Percentiles rank a stretch among this genome's conserved stretches.
These are phyloP conservation scores for Umbelopsis sp. DNA, from an alignment of 192 early-diverging fungal genomes.

Conservation along the genomic window DNA sequence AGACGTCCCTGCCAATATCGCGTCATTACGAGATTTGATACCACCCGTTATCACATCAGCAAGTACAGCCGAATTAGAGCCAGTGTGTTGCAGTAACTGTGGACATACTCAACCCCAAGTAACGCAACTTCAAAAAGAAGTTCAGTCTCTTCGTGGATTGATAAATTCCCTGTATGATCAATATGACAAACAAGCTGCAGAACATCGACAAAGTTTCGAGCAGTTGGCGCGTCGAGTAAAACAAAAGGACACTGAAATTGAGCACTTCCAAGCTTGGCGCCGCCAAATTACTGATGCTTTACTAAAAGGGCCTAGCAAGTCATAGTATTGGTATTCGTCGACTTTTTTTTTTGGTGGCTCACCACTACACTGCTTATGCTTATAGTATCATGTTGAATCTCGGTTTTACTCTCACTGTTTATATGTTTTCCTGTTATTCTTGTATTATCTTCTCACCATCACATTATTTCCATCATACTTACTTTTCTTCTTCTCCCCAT, in stretches of 20 bases:
- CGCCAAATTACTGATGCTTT: slow-evolving; percentile 8
- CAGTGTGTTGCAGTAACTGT: background rate
- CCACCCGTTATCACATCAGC: background rate
- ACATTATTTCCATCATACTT: background rate
- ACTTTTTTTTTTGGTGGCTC: background rate
- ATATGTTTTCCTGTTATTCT: slow-evolving; percentile 1
- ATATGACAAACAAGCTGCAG: background rate
- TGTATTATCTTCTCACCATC: slow-evolving; percentile 5
- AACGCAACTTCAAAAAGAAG: slow-evolving; percentile 1
- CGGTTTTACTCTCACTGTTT: background rate
- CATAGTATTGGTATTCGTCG: background rate
- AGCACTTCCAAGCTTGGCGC: slow-evolving; percentile 2
- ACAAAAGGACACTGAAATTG: slow-evolving; percentile 7
- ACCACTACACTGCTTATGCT: background rate
- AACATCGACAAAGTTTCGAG: slow-evolving; percentile 3
- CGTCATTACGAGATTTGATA: background rate
- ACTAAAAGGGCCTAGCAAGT: background rate
- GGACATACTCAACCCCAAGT: slow-evolving; percentile 4
- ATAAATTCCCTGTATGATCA: slow-evolving; percentile 5
- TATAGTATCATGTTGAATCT: background rate
- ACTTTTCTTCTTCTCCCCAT: background rate
- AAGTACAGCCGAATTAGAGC: background rate
- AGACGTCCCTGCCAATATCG: background rate
- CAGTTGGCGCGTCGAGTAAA: background rate
- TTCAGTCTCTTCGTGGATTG: slow-evolving; percentile 8